phyloP scores from a whole-genome alignment of 169 alveolate species.

The Cryptosporidium andersoni region DNA sequence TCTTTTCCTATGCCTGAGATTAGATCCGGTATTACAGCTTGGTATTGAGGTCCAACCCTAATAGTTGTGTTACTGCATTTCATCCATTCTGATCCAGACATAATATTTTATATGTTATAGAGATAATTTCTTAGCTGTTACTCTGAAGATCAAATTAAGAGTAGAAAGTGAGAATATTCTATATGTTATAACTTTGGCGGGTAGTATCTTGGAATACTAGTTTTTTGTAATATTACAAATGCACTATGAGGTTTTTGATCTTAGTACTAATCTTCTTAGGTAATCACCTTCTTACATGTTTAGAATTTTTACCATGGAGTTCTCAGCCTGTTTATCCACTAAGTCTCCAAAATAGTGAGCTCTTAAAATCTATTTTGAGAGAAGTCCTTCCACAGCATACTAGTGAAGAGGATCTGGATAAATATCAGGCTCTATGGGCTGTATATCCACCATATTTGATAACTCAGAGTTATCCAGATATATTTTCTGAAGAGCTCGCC shows the following conservation, averaged over 20 bases:
- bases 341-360: slow-evolving; percentile 20
- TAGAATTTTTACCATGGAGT: slow-evolving; percentile 47
- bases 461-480: slow-evolving; percentile 28
- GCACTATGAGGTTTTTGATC: too few species aligned
- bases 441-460: slow-evolving; percentile 65
- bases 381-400: slow-evolving; percentile 20
- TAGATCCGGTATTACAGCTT: slow-evolving; percentile 66
- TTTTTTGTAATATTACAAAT: too few species aligned
- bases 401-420: slow-evolving; percentile 10
- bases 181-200: too few species aligned
- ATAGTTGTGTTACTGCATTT: slow-evolving; percentile 29
- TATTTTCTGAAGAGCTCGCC: slow-evolving; percentile 32
- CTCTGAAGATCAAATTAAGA: too few species aligned
- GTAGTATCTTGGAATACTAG: too few species aligned
- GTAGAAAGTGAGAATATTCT: too few species aligned
- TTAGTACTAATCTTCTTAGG: too few species aligned
- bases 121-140: too few species aligned
- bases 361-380: slow-evolving; percentile 12
- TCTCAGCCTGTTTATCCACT: slow-evolving; percentile 61
- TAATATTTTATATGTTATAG: neutral
- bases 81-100: slow-evolving; percentile 63
- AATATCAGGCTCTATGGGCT: slow-evolving; percentile 46
- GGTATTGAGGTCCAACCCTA: slow-evolving; percentile 64
- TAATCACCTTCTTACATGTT: neutral
- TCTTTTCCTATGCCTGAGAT: neutral